phyloP scores from a whole-genome alignment of 257 asterid genomes.

The Galeopsis tetrahit region DNA sequence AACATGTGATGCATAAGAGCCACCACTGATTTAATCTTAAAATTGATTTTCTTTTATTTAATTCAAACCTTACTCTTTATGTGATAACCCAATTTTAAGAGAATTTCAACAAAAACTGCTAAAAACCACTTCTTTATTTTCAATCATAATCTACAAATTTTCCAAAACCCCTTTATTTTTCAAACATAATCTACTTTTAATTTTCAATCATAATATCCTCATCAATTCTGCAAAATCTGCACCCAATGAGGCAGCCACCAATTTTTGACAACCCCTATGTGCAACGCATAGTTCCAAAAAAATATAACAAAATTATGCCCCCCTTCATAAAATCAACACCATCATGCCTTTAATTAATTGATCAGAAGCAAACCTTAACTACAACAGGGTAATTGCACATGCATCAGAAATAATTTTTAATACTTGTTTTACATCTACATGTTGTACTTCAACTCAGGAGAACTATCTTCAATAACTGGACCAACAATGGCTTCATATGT shows the following conservation, averaged over 20 bases:
- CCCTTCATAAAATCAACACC: not conserved
- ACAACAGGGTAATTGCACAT: not conserved
- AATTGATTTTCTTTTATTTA: no score
- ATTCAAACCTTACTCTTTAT: not conserved
- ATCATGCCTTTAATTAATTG: not conserved
- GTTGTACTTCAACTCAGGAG: constrained; percentile 30
- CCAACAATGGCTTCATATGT: constrained; percentile 2
- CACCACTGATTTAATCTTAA: not conserved
- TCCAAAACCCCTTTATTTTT: not conserved
- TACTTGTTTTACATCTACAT: constrained; percentile 21
- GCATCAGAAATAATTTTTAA: not conserved
- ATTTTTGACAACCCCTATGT: no score
- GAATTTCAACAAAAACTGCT: not conserved
- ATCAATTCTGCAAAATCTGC: no score
- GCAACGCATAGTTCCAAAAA: no score
- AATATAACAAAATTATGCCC: not conserved
- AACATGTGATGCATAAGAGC: no score
- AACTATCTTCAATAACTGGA: not conserved
- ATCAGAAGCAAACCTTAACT: not conserved
- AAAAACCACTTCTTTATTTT: not conserved
- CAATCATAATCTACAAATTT: not conserved
- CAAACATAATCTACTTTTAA: not conserved
- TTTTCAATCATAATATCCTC: no score
- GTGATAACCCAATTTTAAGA: not conserved
- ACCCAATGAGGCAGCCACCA: no score